Base-by-base conservation (phyloP, 2,329 filamentous ascomycete genomes). In the Hypoxylon sp. region DNA sequence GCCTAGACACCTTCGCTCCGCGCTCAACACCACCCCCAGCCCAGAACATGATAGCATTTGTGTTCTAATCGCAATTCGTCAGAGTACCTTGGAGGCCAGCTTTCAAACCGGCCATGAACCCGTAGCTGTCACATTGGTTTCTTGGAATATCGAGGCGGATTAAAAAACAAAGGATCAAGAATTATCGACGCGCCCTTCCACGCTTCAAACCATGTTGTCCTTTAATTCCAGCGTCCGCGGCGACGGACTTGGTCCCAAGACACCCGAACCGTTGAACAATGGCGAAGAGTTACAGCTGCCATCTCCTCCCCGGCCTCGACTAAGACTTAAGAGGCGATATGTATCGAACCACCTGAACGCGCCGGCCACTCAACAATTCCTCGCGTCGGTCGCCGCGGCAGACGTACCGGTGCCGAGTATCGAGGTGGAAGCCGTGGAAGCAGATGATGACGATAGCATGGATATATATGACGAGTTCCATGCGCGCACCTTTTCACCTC, bases 371-470 rank as follows among this genome's bases (percentile, higher is more conserved):
- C 79, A 86, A 67, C 84, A 88, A 47, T 88, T 88, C 67, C 79
- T 88, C n/a, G 85, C 84, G 2, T 88, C 85, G 3, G 86, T 88
- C 55, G 85, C 84, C 40, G 84, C 85, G 15, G 86, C 84, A 58
- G 86, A 88, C 69, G 76, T 87, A 3, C 84, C 85, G 20, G 81
- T 88, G 48, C 86, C 85, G 11, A 88, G 85, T 70, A 87, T 88
- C 53, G 86, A 88, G 71, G 78, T 83, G 47, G 76, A 79, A 15
- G 69, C 74, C 71, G 78, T 83, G 47, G 76, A 79, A 15, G 69
- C 74, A 27, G 66, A 76, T 27, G 74, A 72, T 35, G 56, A 67
- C 13, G 70, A 72, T 41, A 69, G 69, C 23, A 58, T 69, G 62
- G 70, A 72, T 41, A 60, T 68, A 4, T 66, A 69, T 43, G 71